Base-by-base conservation (phyloP, 495 filamentous ascomycete genomes). In the Daldinia decipiens region DNA sequence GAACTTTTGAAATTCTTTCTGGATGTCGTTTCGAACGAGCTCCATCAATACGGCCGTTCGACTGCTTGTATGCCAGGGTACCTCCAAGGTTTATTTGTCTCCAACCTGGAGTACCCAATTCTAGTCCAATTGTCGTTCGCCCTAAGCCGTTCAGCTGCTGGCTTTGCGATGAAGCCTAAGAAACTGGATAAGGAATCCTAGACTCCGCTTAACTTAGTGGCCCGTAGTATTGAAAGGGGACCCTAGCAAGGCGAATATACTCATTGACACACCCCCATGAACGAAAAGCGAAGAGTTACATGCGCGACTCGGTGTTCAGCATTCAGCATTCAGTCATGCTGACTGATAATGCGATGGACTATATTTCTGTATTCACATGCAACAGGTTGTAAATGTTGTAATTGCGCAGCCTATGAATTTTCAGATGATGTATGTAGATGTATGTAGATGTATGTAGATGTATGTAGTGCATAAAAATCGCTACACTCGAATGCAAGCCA, bases 31-130 rank as follows among this genome's bases (percentile, higher is more conserved):
- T 56, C 12, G 53, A 32, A 31, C 29, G 4, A 4, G 54, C 54
- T 56, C 62, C 57, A 67, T 62, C 27, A 27, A 63, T 71, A 71
- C 63, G 69, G 69, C 59, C 63, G 69, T 71, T 67, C 6, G 32
- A 69, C 45, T 52, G 43, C 43, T 26, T 9, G 32, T 34, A 31
- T 51, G 19, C 19, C 15, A 19, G 43, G 61, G 12, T 58, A 43
- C 24, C 9, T 32, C 7, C 29, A 17, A 43, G 36, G 29, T n/a
- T 56, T 67, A 67, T 63, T 34, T 13, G 11, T 71, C 51, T 66
- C 53, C 59, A 62, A 66, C 43, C 40, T 40, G n/a, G 50, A 39
- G 62, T 70, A 61, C 50, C 38, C 17, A 9, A 17, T 57, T 54
- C 36, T 68, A 50, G 24, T 47, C 50, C 50, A 31, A 31, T 53